Evolutionary conservation across 805 yeast genomes (phyloP), one percentile per base, ranked within the genome.

Genomic region (Saccharomycopsis olivae): DNA sequence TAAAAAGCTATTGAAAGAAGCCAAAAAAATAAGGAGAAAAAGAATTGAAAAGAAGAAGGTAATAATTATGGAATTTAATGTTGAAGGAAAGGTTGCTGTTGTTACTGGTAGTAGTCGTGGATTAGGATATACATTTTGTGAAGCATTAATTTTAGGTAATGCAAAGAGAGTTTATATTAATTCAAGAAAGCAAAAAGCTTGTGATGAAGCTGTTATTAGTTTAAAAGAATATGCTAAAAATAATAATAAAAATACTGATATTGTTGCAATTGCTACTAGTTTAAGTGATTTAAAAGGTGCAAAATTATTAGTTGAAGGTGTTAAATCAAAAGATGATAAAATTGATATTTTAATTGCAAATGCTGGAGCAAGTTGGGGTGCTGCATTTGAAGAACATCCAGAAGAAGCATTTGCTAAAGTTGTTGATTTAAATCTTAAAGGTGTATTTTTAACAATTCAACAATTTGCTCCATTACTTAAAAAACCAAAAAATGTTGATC

Each of bases 281-380:
- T 57, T 75, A 40, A 66, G 78, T 14, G 61, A 56, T 29, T 68
- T 65, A 29, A 61, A 54, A 10, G 81, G 79, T 8, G 66, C 68
- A 36, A 57, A 61, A 39, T 47, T 57, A 16, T 68, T 80, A 46
- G 57, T 51, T 35, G 65, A 62, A 29, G 69, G 70, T 13, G 44
- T 55, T 13, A 54, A 58, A 41, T 53, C 52, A 16, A 68, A 70
- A 19, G 58, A 54, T 37, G 19, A 51, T 11, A 62, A 66, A 50
- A 65, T 79, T 28, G 75, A 80, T 55, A 76, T 80, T 45, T 64
- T 80, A 47, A 65, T 78, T 50, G 84, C 87, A 36, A 81, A 80
- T 51, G 88, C 89, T 4, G 89, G 89, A 23, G 86, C 87, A 6
- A 60, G 79, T 11, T 80, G 88, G 88, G 88, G 87, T 15, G 78